phyloP scores from a whole-genome alignment of 805 yeast genomes.

The Kluyveromyces lactis region DNA sequence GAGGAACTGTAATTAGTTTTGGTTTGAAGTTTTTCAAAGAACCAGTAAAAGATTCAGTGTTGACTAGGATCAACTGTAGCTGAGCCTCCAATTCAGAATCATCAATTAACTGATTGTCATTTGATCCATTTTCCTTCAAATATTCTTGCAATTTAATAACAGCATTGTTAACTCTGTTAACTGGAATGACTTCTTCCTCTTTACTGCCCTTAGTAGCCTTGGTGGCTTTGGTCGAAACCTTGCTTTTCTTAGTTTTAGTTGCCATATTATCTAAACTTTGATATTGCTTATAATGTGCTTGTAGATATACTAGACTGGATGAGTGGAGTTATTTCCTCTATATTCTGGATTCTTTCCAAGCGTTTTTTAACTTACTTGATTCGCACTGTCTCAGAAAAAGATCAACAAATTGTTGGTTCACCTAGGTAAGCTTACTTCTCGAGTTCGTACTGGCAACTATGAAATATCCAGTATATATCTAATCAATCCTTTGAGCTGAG shows the following conservation, averaged over 20 bases:
- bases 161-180: slow-evolving; percentile 39
- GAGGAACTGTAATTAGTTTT: slow-evolving; percentile 35
- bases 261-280: slow-evolving; percentile 1
- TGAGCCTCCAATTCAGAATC: slow-evolving; percentile 38
- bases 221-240: slow-evolving; percentile 1
- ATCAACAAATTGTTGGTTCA: too few relatives aligned
- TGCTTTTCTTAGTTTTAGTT: slow-evolving; percentile 6
- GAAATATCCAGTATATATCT: too few relatives aligned
- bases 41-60: slow-evolving; percentile 53
- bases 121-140: slow-evolving; percentile 29
- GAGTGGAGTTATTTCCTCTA: too few relatives aligned
- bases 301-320: not conserved
- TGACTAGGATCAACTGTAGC: slow-evolving; percentile 53
- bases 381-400: too few relatives aligned
- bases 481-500: too few relatives aligned
- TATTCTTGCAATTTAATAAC: slow-evolving; percentile 59
- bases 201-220: slow-evolving; percentile 8
- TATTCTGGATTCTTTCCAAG: too few relatives aligned
- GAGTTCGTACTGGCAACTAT: too few relatives aligned
- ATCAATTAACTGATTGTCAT: slow-evolving; percentile 47
- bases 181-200: slow-evolving; percentile 19
- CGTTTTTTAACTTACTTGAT: too few relatives aligned
- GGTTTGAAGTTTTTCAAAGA: slow-evolving; percentile 50
- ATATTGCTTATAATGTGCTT: not conserved
- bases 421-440: too few relatives aligned